A percentile compares a stretch with the other conserved stretches of the same genome.
These are phyloP conservation scores for Schoenoplectus tabernaemontani DNA, from an alignment of 202 grass and related monocot species.

Conservation along the genomic window DNA sequence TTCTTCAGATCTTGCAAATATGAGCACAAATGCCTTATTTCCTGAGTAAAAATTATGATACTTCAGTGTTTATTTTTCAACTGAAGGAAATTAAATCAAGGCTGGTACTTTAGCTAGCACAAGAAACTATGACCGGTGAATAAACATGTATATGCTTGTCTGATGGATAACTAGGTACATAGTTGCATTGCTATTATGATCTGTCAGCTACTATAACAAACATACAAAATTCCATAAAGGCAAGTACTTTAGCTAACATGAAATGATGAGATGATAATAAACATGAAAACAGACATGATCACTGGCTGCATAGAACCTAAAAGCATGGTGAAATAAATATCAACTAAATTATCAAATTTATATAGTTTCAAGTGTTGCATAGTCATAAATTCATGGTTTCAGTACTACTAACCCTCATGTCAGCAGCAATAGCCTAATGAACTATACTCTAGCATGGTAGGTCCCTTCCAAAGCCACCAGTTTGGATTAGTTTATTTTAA, in stretches of 20 bases:
- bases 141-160: not conserved
- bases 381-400: too few relatives aligned
- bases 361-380: too few relatives aligned
- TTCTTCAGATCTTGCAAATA: conserved; percentile 98
- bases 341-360: not conserved
- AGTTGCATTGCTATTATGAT: not conserved
- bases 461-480: too few relatives aligned
- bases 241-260: not conserved
- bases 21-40: conserved; percentile 83
- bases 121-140: not conserved
- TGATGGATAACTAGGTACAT: not conserved
- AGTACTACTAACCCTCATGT: too few relatives aligned
- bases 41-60: conserved; percentile 47
- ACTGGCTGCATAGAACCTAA: not conserved
- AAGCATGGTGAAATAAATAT: not conserved
- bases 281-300: not conserved
- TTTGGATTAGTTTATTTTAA: too few relatives aligned
- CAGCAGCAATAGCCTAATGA: too few relatives aligned
- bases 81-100: not conserved
- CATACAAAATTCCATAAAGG: not conserved
- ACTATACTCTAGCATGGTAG: too few relatives aligned
- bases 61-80: conserved; percentile 21
- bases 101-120: not conserved
- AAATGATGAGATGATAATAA: not conserved
- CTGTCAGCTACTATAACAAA: not conserved